Evolutionary conservation across 1,284 basidiomycete genomes (phyloP), one percentile per base, ranked within the genome.

Genomic region (Fomitiporia mediterranea): DNA sequence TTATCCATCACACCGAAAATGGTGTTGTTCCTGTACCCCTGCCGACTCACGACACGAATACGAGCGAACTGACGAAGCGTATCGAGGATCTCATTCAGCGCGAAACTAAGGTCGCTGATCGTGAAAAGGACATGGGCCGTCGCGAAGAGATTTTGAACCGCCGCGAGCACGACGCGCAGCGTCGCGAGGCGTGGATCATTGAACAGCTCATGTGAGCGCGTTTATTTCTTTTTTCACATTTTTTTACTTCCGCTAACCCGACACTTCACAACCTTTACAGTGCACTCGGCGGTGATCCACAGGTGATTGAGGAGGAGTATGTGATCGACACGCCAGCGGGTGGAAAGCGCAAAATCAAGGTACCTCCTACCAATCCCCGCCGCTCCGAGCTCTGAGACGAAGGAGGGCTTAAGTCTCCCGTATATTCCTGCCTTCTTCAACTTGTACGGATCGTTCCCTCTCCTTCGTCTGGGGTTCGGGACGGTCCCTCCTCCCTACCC

Each of bases 351-450:
- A 89, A 84, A 83, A 73, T 81, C 83, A 91, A 91, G 89, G 89
- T 90, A 91, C 79, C 84, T 71, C 82, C 84, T 65, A 69, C 63
- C 44, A 59, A 54, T 72, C 71, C 79, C 74, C 86, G 86, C 80
- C 86, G 85, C 79, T 84, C 86, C 74, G 86, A 89, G 84, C 84
- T 89, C 79, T 90, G 85, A 89, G 88, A 88, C 87, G 88, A 89
- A 86, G 87, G 86, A 82, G 86, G 81, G 53, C 27, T 17, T 27
- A 38, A 51, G 40, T 57, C 52, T 57, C 44, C 51, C 56, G 56
- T 64, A 61, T 56, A 71, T 73, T 69, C 67, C 67, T 59, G 61
- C 60, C 57, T 64, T 58, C 64, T 71, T 65, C 59, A 64, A 72
- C 71, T 70, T 79, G 74, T 83, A 79, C 74, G 84, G 85, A 88